Percentiles rank a stretch among this genome's conserved stretches.
Evolutionary conservation across 495 filamentous ascomycete species (phyloP).

Genomic region (Lophiostoma macrostomum): DNA sequence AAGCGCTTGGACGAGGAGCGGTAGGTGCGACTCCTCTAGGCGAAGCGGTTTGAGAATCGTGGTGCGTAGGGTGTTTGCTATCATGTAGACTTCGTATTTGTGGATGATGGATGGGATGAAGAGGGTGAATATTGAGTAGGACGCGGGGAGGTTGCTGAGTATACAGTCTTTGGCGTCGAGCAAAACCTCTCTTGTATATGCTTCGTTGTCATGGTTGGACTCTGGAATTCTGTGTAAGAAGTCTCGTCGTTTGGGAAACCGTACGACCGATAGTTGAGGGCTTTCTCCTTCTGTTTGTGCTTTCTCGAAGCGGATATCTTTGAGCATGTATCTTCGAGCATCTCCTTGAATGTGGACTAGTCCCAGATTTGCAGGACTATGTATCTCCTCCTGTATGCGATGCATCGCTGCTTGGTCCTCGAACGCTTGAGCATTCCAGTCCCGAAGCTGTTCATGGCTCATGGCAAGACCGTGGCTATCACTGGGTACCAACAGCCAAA

Average conservation of each 20-base stretch:
- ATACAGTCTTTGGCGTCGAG: constrained; percentile 37
- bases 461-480: not conserved
- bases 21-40: constrained; percentile 47
- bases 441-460: not conserved
- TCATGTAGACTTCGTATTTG: constrained; percentile 60
- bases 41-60: constrained; percentile 56
- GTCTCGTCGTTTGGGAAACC: constrained; percentile 56
- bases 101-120: constrained; percentile 74
- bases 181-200: constrained; percentile 30
- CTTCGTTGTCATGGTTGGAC: constrained; percentile 18
- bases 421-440: constrained; percentile 1
- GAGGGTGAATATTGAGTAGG: constrained; percentile 62
- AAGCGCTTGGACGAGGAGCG: constrained; percentile 69
- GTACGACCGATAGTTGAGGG: constrained; percentile 21
- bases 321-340: constrained; percentile 7
- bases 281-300: not conserved
- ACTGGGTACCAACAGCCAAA: constrained; percentile 36
- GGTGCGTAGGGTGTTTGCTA: constrained; percentile 61
- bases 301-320: not conserved
- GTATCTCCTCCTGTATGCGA: constrained; percentile 1
- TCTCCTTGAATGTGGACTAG: constrained; percentile 4
- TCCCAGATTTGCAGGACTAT: constrained; percentile 8
- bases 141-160: constrained; percentile 58
- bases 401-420: constrained; percentile 1
- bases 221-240: constrained; percentile 53